These are phyloP conservation scores for Galerina sulciceps DNA, from an alignment of 768 basidiomycete genomes.

Conservation along the genomic window DNA sequence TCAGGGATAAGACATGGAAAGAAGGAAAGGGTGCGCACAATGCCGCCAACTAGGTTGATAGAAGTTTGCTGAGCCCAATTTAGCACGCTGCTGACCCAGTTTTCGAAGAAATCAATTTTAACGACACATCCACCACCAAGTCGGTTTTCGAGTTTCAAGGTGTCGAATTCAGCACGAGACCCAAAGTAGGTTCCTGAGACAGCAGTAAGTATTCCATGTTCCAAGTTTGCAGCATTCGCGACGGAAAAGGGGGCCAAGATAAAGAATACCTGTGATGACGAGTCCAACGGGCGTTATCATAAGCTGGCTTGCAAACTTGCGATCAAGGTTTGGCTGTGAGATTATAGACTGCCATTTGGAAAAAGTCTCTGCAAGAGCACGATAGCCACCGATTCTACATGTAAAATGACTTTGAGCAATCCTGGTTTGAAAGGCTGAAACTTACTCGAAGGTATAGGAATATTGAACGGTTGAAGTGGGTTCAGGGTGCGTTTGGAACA, in stretches of 20 bases:
- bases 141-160: not conserved
- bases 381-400: not conserved
- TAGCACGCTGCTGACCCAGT: conserved; percentile 2
- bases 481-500: conserved; percentile 9
- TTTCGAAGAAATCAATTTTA: conserved; percentile 1
- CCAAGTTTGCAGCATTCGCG: too few species aligned
- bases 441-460: conserved; percentile 7
- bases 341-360: conserved; percentile 5
- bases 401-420: not conserved
- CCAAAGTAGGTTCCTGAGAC: conserved; percentile 10
- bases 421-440: not conserved
- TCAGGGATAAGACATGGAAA: not conserved
- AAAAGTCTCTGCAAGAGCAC: conserved; percentile 1
- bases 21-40: not conserved
- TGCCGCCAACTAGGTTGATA: conserved; percentile 2
- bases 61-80: conserved; percentile 6
- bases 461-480: conserved; percentile 6
- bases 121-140: not conserved
- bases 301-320: conserved; percentile 5
- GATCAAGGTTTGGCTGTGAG: conserved; percentile 3
- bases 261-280: not conserved
- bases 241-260: not conserved
- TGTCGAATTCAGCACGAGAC: conserved; percentile 4
- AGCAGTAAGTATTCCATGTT: not conserved
- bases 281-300: conserved; percentile 2